A percentile compares a stretch with the other conserved stretches of the same genome.
Conservation (phyloP, 495 filamentous ascomycete genomes). For the Hypoxylon perforatum region DNA sequence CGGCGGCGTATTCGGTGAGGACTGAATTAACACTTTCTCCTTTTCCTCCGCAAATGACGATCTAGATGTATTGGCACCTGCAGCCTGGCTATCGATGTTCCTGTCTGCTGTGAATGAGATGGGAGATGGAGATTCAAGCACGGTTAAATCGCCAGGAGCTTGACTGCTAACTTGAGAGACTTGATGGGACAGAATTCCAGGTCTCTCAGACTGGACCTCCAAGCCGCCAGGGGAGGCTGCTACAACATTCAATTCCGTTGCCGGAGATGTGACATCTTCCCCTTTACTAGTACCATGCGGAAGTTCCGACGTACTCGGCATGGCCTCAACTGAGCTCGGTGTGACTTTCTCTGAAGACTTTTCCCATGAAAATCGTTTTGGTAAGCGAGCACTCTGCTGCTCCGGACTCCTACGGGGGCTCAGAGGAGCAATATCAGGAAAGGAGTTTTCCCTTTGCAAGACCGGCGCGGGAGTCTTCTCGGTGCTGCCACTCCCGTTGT, state of each 20-base stretch:
- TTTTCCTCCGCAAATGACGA: conserved; percentile 61
- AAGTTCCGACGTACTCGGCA: conserved; percentile 10
- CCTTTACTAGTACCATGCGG: conserved; percentile 6
- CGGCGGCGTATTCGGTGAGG: conserved; percentile 48
- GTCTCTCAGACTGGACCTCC: conserved; percentile 15
- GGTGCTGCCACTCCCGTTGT: neutral
- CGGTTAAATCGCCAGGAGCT: conserved; percentile 37
- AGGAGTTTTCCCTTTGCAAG: conserved; percentile 17
- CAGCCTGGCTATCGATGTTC: conserved; percentile 2
- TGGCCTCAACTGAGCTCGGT: conserved; percentile 10
- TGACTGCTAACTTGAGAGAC: conserved; percentile 50
- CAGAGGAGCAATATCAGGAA: conserved; percentile 31
- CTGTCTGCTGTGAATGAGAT: conserved; percentile 44
- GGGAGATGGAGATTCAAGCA: conserved; percentile 51
- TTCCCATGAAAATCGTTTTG: conserved; percentile 67
- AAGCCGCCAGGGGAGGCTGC: conserved; percentile 16
- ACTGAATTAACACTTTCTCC: conserved; percentile 51
- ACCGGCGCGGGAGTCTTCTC: conserved; percentile 2
- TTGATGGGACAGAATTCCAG: conserved; percentile 47
- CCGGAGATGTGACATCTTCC: neutral
- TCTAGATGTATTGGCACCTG: conserved; percentile 22
- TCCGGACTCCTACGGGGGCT: conserved; percentile 30
- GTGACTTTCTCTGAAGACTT: conserved; percentile 44
- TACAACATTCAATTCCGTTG: neutral
- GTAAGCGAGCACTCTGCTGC: conserved; percentile 24